Conservation (phyloP, 164 flowering plant species). For the Saururus chinensis region DNA sequence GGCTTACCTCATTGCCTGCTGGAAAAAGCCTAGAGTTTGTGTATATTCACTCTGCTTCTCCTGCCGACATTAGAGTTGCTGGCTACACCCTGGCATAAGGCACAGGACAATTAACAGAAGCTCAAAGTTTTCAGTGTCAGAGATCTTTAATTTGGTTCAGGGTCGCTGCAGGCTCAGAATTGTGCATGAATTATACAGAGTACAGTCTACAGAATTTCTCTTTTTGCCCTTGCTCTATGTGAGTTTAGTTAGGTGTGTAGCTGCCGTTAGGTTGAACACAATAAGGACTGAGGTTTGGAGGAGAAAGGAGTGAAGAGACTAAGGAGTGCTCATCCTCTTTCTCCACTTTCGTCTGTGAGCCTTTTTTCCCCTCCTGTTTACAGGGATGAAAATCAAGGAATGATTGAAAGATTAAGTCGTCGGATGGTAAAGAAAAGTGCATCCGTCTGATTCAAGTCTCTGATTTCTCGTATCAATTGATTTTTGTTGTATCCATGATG, state of each 20-base stretch:
- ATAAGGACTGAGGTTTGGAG: constrained; percentile 28
- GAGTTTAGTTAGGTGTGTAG: constrained; percentile 12
- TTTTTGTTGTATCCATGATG: background rate
- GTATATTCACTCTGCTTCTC: constrained; percentile 60
- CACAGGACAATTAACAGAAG: background rate
- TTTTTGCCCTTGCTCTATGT: background rate
- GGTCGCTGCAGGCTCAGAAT: constrained; percentile 1
- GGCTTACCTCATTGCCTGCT: constrained; percentile 50
- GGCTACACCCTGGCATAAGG: constrained; percentile 42
- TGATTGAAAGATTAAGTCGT: background rate
- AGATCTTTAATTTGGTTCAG: background rate
- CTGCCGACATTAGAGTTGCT: constrained; percentile 50
- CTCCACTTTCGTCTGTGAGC: constrained; percentile 28
- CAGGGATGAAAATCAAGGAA: background rate
- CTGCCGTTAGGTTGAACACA: constrained; percentile 5
- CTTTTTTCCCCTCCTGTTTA: background rate
- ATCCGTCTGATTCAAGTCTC: background rate
- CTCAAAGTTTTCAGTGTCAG: background rate
- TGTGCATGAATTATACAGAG: constrained; percentile 37
- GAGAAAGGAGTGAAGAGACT: constrained; percentile 89
- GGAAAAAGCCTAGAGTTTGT: constrained; percentile 71
- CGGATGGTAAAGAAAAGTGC: background rate
- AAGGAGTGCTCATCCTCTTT: constrained; percentile 91
- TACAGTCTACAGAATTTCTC: constrained; percentile 19
- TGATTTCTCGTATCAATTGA: background rate